A percentile compares a stretch with the other conserved stretches of the same genome.
Conservation (phyloP, 768 basidiomycete genomes). For the Albatrellus ellisii region DNA sequence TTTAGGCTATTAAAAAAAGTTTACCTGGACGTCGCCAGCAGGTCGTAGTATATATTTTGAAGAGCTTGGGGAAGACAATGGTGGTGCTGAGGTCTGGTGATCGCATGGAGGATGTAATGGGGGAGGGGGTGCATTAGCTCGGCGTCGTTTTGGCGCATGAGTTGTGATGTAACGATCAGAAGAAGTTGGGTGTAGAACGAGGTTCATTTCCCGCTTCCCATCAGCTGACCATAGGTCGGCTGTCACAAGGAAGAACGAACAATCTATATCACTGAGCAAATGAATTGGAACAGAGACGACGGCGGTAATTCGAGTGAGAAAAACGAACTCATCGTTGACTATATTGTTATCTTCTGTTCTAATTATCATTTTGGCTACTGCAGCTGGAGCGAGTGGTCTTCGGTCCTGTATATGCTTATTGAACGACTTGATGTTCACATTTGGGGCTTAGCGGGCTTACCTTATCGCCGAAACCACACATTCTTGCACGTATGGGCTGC, state of each 20-base stretch:
- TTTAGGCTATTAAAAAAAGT: background rate
- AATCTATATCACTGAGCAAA: constrained; percentile 58
- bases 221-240: constrained; percentile 91
- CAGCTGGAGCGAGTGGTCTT: constrained; percentile 82
- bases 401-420: constrained; percentile 68
- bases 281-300: background rate
- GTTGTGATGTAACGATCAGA: constrained; percentile 58
- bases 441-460: constrained; percentile 26
- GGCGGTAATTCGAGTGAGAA: background rate
- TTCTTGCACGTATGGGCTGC: constrained; percentile 80
- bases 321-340: constrained; percentile 64
- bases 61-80: constrained; percentile 14
- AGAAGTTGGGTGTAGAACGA: constrained; percentile 78
- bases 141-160: constrained; percentile 20
- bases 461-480: constrained; percentile 97
- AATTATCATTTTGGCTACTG: constrained; percentile 75
- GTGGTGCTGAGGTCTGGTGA: constrained; percentile 13
- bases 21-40: constrained; percentile 5
- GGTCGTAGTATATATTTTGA: constrained; percentile 8
- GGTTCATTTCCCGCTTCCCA: constrained; percentile 72
- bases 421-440: constrained; percentile 8
- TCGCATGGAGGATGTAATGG: constrained; percentile 10
- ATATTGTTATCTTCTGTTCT: constrained; percentile 49
- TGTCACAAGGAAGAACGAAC: constrained; percentile 79
- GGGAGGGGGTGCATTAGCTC: constrained; percentile 13